Conservation (phyloP, 2,329 filamentous ascomycete genomes). For the Claviceps capensis region DNA sequence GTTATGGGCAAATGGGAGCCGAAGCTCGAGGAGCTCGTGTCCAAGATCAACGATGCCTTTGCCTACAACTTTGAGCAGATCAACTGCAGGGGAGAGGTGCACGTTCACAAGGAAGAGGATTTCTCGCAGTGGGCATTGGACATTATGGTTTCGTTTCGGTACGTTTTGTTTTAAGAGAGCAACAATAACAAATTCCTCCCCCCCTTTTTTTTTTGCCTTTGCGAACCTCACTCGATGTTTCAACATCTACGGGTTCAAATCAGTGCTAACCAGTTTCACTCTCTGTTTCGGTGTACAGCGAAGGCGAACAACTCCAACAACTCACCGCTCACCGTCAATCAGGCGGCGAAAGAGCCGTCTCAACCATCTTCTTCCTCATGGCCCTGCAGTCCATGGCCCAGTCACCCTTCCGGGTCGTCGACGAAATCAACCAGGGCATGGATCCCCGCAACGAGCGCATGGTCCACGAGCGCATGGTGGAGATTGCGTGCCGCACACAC, state of each 20-base stretch:
- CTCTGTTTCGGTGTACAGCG: slow-evolving; percentile 28
- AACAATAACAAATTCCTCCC: not conserved
- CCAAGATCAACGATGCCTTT: slow-evolving; percentile 79
- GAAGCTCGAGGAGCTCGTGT: slow-evolving; percentile 60
- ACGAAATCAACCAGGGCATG: slow-evolving; percentile 99
- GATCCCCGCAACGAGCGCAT: slow-evolving; percentile 96
- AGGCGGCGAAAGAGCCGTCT: slow-evolving; percentile 88
- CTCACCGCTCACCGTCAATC: slow-evolving; percentile 90
- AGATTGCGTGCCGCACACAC: slow-evolving; percentile 80
- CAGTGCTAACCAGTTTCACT: not conserved
- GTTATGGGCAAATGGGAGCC: slow-evolving; percentile 73
- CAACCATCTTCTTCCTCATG: slow-evolving; percentile 98
- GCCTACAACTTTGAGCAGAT: slow-evolving; percentile 89
- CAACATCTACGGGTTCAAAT: not conserved
- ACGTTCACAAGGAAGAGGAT: slow-evolving; percentile 77
- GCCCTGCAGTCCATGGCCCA: slow-evolving; percentile 86
- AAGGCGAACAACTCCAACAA: slow-evolving; percentile 69
- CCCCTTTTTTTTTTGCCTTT: not conserved
- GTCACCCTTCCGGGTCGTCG: slow-evolving; percentile 92
- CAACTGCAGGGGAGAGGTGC: slow-evolving; percentile 83
- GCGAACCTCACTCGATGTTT: not conserved
- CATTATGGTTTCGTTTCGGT: slow-evolving; percentile 92
- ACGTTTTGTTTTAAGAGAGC: slow-evolving; percentile 19
- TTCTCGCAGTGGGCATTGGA: slow-evolving; percentile 91
- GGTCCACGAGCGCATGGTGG: slow-evolving; percentile 95